A percentile compares a stretch with the other conserved stretches of the same genome.
Conservation (phyloP, 2,329 filamentous ascomycete genomes). For the Westerdykella sp. region DNA sequence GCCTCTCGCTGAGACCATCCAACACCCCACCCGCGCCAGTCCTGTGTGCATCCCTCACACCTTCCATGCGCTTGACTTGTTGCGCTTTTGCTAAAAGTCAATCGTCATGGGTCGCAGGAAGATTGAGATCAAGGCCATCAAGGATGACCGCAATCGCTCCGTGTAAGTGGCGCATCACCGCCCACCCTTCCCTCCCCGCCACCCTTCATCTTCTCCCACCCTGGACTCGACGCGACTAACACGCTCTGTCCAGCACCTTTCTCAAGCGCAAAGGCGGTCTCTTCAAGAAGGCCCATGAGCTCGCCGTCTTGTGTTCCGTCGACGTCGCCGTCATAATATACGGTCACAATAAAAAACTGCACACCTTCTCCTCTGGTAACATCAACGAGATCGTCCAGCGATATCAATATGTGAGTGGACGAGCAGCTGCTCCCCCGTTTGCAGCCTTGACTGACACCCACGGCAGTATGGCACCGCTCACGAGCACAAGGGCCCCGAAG, state of each 20-base stretch:
- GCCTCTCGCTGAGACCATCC: conserved; percentile 6
- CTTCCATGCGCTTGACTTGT: conserved; percentile 25
- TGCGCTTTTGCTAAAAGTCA: conserved; percentile 5
- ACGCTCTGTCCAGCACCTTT: conserved; percentile 63
- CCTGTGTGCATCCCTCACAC: conserved; percentile 4
- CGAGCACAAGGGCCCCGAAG: conserved; percentile 90
- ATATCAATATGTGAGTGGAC: conserved; percentile 76
- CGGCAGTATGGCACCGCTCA: conserved; percentile 80
- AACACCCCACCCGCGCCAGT: conserved; percentile 4
- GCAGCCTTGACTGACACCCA: conserved; percentile 14
- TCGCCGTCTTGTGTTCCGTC: conserved; percentile 95
- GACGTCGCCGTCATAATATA: conserved; percentile 99
- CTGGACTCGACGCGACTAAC: conserved; percentile 3
- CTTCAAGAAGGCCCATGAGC: conserved; percentile 99
- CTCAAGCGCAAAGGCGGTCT: conserved; percentile 97
- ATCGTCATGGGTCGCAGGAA: conserved; percentile 85
- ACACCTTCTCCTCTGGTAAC: conserved; percentile 92
- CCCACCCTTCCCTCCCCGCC: background rate
- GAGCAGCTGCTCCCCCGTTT: conserved; percentile 2
- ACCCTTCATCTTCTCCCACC: conserved; percentile 1
- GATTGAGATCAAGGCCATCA: conserved; percentile 99
- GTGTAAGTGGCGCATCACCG: conserved; percentile 60
- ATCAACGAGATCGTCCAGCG: conserved; percentile 84
- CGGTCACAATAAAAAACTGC: conserved; percentile 97
- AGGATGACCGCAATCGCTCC: conserved; percentile 94